Percentiles rank a stretch among this genome's conserved stretches.
Conservation (phyloP, 1,284 basidiomycete genomes). For the Acaromyces ingoldii region DNA sequence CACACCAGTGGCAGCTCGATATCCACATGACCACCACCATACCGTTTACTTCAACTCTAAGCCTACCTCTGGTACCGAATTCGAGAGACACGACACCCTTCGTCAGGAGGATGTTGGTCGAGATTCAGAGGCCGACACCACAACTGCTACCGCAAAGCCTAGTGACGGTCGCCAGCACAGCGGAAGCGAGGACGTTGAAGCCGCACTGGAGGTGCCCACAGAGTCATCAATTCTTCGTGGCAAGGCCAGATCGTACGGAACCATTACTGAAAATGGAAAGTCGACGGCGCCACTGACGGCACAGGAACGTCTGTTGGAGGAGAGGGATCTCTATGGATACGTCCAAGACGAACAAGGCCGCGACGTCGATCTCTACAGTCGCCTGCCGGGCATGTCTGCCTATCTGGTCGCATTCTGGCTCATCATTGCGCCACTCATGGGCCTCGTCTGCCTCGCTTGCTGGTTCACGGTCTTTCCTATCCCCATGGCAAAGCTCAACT, state of each 20-base stretch:
- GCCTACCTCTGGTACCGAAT: conserved; percentile 6
- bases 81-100: conserved; percentile 3
- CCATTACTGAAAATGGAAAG: conserved; percentile 5
- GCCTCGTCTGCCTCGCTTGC: conserved; percentile 64
- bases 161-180: background rate
- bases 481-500: conserved; percentile 95
- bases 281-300: conserved; percentile 16
- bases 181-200: background rate
- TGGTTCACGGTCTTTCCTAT: conserved; percentile 91
- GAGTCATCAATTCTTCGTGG: conserved; percentile 15
- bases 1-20: conserved; percentile 37
- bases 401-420: conserved; percentile 68
- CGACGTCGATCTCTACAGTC: conserved; percentile 32
- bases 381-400: conserved; percentile 30
- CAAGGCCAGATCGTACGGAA: conserved; percentile 18
- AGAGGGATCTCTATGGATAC: conserved; percentile 43
- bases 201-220: background rate
- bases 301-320: conserved; percentile 30
- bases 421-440: conserved; percentile 81
- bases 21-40: conserved; percentile 37
- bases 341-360: conserved; percentile 36
- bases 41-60: conserved; percentile 32
- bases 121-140: no score
- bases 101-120: conserved; percentile 2
- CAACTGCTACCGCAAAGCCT: no score